phyloP scores from a whole-genome alignment of 2,329 filamentous ascomycete genomes.

The Paracamarosporium sp. region DNA sequence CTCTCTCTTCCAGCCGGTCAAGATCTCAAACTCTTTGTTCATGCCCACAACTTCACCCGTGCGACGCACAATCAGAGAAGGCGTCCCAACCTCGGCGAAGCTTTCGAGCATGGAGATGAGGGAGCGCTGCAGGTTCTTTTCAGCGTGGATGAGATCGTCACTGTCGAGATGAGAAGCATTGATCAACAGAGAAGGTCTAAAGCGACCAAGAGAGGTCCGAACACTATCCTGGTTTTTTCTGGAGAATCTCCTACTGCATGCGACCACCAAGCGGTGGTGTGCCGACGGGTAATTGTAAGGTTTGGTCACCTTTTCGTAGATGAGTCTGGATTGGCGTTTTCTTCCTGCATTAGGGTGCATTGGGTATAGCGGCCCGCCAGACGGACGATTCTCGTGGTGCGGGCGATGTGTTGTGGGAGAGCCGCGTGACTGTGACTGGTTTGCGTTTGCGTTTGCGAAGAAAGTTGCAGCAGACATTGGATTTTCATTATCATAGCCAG shows the following conservation, averaged over 20 bases:
- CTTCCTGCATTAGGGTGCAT: slow-evolving; percentile 42
- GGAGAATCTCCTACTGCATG: slow-evolving; percentile 79
- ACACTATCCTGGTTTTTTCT: slow-evolving; percentile 80
- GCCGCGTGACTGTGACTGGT: slow-evolving; percentile 34
- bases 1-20: slow-evolving; percentile 93
- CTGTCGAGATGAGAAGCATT: slow-evolving; percentile 87
- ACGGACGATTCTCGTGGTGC: slow-evolving; percentile 31
- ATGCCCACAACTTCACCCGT: slow-evolving; percentile 95
- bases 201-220: slow-evolving; percentile 81
- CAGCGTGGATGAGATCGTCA: slow-evolving; percentile 95
- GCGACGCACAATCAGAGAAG: slow-evolving; percentile 87
- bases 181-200: slow-evolving; percentile 90
- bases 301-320: slow-evolving; percentile 88
- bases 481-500: slow-evolving; percentile 54
- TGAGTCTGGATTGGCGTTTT: slow-evolving; percentile 69
- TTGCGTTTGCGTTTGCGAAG: slow-evolving; percentile 38
- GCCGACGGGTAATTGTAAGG: slow-evolving; percentile 90
- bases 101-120: slow-evolving; percentile 93
- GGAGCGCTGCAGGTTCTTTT: slow-evolving; percentile 93
- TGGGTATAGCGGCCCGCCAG: slow-evolving; percentile 40
- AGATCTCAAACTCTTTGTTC: slow-evolving; percentile 94
- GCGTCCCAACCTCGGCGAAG: slow-evolving; percentile 85
- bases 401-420: slow-evolving; percentile 35
- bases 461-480: slow-evolving; percentile 42
- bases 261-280: slow-evolving; percentile 87